phyloP scores from a whole-genome alignment of 164 flowering plant species.

The Annona cherimola region DNA sequence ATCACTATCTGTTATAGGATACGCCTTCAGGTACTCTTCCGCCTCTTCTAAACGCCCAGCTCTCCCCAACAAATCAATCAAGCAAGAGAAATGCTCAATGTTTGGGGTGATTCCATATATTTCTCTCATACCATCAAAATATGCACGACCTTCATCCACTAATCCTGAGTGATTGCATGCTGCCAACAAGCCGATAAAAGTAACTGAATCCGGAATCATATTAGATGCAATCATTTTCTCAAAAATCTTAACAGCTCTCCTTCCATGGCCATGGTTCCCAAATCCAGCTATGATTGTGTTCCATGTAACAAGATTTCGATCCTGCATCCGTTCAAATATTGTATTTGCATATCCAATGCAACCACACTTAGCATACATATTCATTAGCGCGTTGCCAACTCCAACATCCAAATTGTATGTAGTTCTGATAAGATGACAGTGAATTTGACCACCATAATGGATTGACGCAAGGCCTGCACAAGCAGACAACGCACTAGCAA shows the following conservation, averaged over 20 bases:
- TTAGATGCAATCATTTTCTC: constrained; percentile 42
- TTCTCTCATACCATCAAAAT: constrained; percentile 48
- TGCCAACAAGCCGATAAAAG: constrained; percentile 46
- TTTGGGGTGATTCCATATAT: constrained; percentile 38
- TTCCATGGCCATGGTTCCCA: constrained; percentile 60
- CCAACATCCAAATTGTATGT: constrained; percentile 37
- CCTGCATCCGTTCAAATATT: constrained; percentile 34
- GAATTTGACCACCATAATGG: constrained; percentile 47
- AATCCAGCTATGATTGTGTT: constrained; percentile 59
- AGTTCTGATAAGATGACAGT: constrained; percentile 49
- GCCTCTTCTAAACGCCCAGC: constrained; percentile 62
- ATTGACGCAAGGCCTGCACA: constrained; percentile 54
- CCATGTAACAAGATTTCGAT: constrained; percentile 59
- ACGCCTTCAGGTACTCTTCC: constrained; percentile 35
- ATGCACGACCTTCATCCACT: constrained; percentile 41
- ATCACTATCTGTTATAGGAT: constrained; percentile 31
- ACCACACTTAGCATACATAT: constrained; percentile 88
- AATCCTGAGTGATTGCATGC: constrained; percentile 80
- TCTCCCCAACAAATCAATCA: constrained; percentile 67
- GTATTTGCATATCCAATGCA: constrained; percentile 33
- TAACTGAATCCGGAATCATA: constrained; percentile 53
- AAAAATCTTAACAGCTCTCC: constrained; percentile 38
- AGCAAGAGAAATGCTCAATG: constrained; percentile 57
- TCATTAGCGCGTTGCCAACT: constrained; percentile 59
- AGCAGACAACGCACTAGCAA: constrained; percentile 53